phyloP scores from a whole-genome alignment of 2,329 filamentous ascomycete species.

The Metarhizium sp. region DNA sequence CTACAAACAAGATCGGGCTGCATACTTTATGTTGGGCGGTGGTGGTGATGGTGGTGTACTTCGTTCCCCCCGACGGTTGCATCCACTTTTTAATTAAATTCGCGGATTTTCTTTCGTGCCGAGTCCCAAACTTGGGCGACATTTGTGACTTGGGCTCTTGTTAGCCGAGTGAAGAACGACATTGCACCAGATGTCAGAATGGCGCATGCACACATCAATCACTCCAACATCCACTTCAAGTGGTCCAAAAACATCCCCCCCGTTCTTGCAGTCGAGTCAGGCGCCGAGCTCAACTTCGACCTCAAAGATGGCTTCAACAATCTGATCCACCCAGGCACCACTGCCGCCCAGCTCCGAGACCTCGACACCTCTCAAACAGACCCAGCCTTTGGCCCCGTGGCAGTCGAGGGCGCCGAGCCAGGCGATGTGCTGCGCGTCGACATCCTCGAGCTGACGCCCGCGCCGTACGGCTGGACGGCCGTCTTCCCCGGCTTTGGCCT shows the following conservation, averaged over 20 bases:
- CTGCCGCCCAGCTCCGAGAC: conserved; percentile 26
- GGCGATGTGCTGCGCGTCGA: conserved; percentile 44
- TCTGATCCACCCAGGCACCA: conserved; percentile 34
- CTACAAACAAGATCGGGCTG: too few relatives aligned
- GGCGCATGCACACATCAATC: conserved; percentile 15
- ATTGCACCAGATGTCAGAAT: not conserved
- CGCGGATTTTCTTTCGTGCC: too few relatives aligned
- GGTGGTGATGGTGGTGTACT: too few relatives aligned
- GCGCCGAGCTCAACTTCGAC: conserved; percentile 36
- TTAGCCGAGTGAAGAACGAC: too few relatives aligned
- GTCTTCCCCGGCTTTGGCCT: conserved; percentile 41
- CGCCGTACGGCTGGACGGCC: conserved; percentile 43
- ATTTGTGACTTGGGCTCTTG: too few relatives aligned
- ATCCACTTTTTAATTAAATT: too few relatives aligned
- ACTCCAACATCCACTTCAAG: conserved; percentile 30
- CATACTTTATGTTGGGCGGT: too few relatives aligned
- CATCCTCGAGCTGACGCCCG: conserved; percentile 33
- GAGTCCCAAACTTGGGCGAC: too few relatives aligned
- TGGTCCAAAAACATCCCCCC: conserved; percentile 38
- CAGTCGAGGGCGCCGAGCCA: conserved; percentile 35
- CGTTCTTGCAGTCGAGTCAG: conserved; percentile 36
- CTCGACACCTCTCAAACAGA: conserved; percentile 33
- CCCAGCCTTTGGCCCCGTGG: conserved; percentile 41
- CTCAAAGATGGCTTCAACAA: conserved; percentile 40
- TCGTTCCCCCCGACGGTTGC: too few relatives aligned